Base-by-base conservation (phyloP, 164 flowering plant genomes). In the grape (Vitis vinifera) region DNA sequence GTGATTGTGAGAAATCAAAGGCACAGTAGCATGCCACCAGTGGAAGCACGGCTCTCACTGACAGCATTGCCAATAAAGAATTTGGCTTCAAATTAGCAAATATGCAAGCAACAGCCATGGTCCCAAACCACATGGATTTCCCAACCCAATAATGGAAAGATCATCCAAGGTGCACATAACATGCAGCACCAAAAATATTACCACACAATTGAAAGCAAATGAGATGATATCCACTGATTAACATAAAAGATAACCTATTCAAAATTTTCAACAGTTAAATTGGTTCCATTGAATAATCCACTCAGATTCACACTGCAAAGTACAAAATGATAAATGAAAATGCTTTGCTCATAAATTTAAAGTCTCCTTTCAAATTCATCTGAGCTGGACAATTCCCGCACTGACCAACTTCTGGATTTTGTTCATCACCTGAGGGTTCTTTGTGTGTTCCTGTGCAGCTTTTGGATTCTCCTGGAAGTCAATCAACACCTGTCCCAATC, bases 401-500 rank as follows among this genome's bases (percentile, higher is more conserved):
- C 82, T 86, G 67, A 93, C 82, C 70, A 96, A 81, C 81, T 96
- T 96, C 78, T 93, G 98, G 60, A 95, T 90, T 86, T 93, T 95
- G 80, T 68, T 75, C 99, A 93, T 95, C 81, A 95, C 99, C 80
- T 80, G 78, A 14, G 98, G 97, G 77, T 87, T 93, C 91, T 88
- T 91, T 79, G 81, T 84, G 77, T 95, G 99, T 2, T 90, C 90
- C 60, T 95, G 98, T 8, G 99, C 97, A 10, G 98, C 84, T 67
- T 78, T 87, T 0, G 99, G 99, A 62, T 91, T 93, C 83, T 95
- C 98, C 71, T 95, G 99, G 83, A 95, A 85, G 73, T 95, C 99
- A 0, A 68, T 53, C 77, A 95, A 70, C 15, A 95, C 98, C 99
- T 95, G 84, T 72, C 11, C 66, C 64, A 71, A 48, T 23, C 14